Conservation (phyloP, 2,329 filamentous ascomycete genomes). For the Ascocoryne sarcoides region DNA sequence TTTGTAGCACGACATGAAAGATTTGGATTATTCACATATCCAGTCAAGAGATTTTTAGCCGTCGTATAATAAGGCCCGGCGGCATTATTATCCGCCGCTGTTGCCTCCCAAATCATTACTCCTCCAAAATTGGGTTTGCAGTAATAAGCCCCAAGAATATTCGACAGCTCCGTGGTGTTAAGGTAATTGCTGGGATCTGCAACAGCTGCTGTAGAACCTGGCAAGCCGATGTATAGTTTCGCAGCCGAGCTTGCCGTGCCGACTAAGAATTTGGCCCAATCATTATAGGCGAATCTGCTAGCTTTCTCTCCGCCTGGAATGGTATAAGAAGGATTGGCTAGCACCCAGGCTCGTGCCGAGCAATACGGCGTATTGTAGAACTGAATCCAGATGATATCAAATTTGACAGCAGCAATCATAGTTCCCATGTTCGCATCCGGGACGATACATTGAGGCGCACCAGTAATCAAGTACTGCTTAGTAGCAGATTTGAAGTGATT, state of each 20-base stretch:
- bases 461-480: slow-evolving; percentile 17
- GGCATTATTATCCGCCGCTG: slow-evolving; percentile 10
- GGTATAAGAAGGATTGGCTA: slow-evolving; percentile 7
- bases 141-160: slow-evolving; percentile 12
- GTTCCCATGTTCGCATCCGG: slow-evolving; percentile 19
- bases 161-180: slow-evolving; percentile 6
- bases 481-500: slow-evolving; percentile 9
- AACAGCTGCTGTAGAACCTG: slow-evolving; percentile 8
- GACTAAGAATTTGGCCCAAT: slow-evolving; percentile 12
- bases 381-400: slow-evolving; percentile 20
- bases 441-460: slow-evolving; percentile 18
- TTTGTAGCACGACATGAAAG: not conserved
- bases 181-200: slow-evolving; percentile 4
- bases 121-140: slow-evolving; percentile 17
- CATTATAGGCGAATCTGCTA: slow-evolving; percentile 14
- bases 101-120: slow-evolving; percentile 21
- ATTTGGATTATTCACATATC: not conserved
- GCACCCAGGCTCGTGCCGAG: slow-evolving; percentile 9
- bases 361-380: slow-evolving; percentile 19
- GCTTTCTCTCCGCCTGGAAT: slow-evolving; percentile 7
- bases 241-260: slow-evolving; percentile 14
- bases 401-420: slow-evolving; percentile 16
- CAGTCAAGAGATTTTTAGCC: slow-evolving; percentile 5
- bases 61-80: slow-evolving; percentile 4
- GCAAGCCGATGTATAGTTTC: slow-evolving; percentile 19